Evolutionary conservation across 148 eudicot species (phyloP).

Genomic region (Persicaria maculosa): DNA sequence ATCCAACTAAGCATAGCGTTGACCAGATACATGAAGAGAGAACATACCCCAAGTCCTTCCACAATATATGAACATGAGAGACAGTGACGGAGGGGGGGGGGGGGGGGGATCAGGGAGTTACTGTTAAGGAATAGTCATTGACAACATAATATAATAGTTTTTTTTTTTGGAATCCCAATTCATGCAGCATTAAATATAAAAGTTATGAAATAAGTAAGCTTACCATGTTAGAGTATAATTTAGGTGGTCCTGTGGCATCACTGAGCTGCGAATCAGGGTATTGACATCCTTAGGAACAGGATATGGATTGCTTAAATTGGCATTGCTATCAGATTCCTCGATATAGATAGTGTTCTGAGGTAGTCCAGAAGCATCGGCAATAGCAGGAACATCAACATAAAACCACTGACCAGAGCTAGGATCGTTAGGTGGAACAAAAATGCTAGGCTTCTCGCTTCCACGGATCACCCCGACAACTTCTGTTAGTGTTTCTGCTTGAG

Average conservation of each 20-base stretch:
- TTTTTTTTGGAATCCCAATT: background rate
- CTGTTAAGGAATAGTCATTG: background rate
- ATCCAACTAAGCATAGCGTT: background rate
- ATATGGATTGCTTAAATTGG: constrained; percentile 64
- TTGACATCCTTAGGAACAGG: constrained; percentile 79
- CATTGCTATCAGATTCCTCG: constrained; percentile 64
- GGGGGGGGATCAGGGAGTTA: background rate
- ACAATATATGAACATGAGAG: background rate
- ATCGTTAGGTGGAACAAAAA: constrained; percentile 89
- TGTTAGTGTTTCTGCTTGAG: constrained; percentile 23
- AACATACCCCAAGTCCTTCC: background rate
- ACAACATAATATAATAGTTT: background rate
- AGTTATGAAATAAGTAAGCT: constrained; percentile 14
- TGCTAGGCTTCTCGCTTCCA: constrained; percentile 93
- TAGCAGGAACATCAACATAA: constrained; percentile 88
- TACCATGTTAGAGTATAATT: constrained; percentile 84
- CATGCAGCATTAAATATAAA: background rate
- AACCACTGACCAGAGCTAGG: constrained; percentile 78
- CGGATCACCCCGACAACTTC: constrained; percentile 88
- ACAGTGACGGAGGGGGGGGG: background rate
- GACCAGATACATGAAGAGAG: background rate
- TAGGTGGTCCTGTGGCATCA: constrained; percentile 97
- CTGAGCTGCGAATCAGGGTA: constrained; percentile 74
- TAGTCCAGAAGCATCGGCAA: constrained; percentile 57
- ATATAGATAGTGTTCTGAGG: constrained; percentile 66